Evolutionary conservation across 805 yeast genomes (phyloP).

Genomic region (Yarrowia keelungensis): DNA sequence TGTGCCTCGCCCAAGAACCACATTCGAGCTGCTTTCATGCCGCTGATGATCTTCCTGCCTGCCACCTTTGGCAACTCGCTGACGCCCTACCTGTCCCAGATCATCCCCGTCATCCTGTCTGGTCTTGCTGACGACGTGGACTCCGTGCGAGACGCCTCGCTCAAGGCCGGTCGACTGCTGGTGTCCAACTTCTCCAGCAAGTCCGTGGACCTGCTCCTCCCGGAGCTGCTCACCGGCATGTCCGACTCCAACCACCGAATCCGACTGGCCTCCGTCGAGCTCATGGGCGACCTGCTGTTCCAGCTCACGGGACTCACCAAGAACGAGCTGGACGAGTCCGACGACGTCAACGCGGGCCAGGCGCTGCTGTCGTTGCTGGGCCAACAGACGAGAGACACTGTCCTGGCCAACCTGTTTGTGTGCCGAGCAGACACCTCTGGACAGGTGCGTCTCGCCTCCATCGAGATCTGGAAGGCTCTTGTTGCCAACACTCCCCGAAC

Average conservation of each 20-base stretch:
- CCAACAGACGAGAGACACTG: constrained; percentile 82
- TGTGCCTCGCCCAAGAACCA: constrained; percentile 71
- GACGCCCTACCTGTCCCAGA: constrained; percentile 82
- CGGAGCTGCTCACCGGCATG: constrained; percentile 91
- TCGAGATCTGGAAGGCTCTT: constrained; percentile 95
- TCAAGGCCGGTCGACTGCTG: constrained; percentile 90
- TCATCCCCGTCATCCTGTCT: constrained; percentile 88
- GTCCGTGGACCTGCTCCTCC: constrained; percentile 90
- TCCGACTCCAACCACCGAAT: constrained; percentile 83
- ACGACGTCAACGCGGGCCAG: constrained; percentile 53
- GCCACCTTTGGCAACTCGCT: constrained; percentile 93
- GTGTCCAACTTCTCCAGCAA: constrained; percentile 89
- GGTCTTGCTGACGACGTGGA: constrained; percentile 93
- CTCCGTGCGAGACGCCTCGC: constrained; percentile 82
- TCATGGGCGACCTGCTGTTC: constrained; percentile 92
- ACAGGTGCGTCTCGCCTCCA: constrained; percentile 84
- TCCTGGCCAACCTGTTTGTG: constrained; percentile 83
- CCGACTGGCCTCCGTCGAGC: constrained; percentile 90
- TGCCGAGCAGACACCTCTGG: constrained; percentile 93
- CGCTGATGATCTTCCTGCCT: constrained; percentile 85
- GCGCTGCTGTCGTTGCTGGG: constrained; percentile 82
- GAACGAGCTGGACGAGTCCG: constrained; percentile 57
- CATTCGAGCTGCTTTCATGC: constrained; percentile 92
- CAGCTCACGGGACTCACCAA: constrained; percentile 89
- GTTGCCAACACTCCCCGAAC: constrained; percentile 96